Conservation (phyloP, 2,329 filamentous ascomycete species). For the Aspergillus fijiensis region DNA sequence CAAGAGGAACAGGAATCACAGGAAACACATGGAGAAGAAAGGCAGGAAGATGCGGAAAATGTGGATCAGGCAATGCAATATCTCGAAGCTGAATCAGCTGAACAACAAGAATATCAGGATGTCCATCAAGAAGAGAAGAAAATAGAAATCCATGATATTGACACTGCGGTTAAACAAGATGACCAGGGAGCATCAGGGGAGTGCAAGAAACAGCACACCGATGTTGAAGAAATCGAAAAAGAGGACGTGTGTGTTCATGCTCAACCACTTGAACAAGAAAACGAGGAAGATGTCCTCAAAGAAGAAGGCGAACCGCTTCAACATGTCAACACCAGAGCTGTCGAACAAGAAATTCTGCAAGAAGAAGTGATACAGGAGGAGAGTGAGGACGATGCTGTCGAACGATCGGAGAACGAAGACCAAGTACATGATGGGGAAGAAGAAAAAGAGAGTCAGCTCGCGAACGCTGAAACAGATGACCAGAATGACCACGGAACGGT, state of each 20-base stretch:
- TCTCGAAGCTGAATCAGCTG: not conserved
- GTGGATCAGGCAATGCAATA: not conserved
- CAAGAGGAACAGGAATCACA: not conserved
- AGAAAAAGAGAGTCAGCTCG: not conserved
- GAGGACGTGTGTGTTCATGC: not conserved
- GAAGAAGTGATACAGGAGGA: not conserved
- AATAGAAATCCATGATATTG: not conserved
- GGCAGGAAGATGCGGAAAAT: not conserved
- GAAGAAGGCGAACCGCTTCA: not conserved
- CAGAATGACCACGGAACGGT: not conserved
- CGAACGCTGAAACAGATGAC: not conserved
- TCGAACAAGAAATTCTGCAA: not conserved
- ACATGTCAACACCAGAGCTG: not conserved
- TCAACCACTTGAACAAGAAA: not conserved
- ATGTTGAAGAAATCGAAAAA: not conserved
- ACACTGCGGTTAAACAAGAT: not conserved
- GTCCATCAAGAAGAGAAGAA: not conserved
- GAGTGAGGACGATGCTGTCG: not conserved
- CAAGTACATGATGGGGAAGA: not conserved
- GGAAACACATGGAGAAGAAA: not conserved
- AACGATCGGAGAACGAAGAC: not conserved
- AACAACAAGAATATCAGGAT: not conserved
- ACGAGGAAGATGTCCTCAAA: not conserved
- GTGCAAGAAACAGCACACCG: not conserved
- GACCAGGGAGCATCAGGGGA: not conserved